Percentiles rank a stretch among this genome's conserved stretches.
Conservation (phyloP, 305 asterid species). For the Petunia hybrid region DNA sequence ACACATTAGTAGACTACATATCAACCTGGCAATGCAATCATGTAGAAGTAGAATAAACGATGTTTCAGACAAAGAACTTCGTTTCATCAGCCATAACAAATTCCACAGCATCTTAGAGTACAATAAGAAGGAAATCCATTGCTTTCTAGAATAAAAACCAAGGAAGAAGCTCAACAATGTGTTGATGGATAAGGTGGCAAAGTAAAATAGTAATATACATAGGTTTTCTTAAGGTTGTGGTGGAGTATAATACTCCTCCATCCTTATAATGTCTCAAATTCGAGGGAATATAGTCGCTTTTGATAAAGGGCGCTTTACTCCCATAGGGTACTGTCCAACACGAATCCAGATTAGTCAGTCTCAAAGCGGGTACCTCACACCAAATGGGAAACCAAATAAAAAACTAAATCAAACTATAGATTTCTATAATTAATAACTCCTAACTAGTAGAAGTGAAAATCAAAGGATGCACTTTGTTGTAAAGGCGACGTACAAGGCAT, state of each 20-base stretch:
- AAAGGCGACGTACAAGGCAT: conserved; percentile 45
- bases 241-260: too few species aligned
- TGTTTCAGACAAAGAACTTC: background rate
- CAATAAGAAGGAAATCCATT: background rate
- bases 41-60: conserved; percentile 21
- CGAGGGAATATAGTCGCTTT: too few species aligned
- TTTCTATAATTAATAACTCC: background rate
- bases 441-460: background rate
- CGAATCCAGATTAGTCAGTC: too few species aligned
- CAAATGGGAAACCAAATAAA: background rate
- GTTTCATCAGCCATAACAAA: background rate
- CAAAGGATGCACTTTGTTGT: background rate
- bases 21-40: conserved; percentile 1
- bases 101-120: background rate
- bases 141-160: background rate
- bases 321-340: too few species aligned
- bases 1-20: background rate
- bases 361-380: background rate
- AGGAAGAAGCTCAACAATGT: background rate
- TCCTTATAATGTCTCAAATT: too few species aligned
- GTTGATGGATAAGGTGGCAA: background rate
- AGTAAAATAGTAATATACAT: too few species aligned
- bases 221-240: too few species aligned
- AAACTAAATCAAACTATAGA: background rate
- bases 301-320: too few species aligned